These are phyloP conservation scores for Triticum turgidum DNA, from an alignment of 176 grass and related monocot genomes.

Conservation along the genomic window DNA sequence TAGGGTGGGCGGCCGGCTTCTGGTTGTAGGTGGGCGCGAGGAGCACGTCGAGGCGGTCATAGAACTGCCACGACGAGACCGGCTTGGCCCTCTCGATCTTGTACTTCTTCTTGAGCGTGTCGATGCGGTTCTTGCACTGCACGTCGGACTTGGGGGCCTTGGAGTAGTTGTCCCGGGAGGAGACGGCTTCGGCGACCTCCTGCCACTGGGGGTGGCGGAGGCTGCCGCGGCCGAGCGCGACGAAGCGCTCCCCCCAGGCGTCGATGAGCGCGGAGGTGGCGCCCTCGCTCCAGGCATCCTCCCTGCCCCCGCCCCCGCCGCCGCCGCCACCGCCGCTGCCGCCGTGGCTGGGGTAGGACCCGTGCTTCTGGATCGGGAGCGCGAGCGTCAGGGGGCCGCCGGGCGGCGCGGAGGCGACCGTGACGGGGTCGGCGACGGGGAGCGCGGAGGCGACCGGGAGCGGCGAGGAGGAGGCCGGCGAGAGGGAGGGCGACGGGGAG, in stretches of 20 bases:
- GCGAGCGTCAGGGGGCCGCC: slow-evolving; percentile 44
- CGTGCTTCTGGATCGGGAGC: slow-evolving; percentile 75
- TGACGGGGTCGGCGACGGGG: slow-evolving; percentile 44
- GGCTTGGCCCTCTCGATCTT: slow-evolving; percentile 85
- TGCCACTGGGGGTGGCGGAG: slow-evolving; percentile 97
- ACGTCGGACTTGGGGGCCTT: slow-evolving; percentile 75
- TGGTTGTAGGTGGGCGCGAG: slow-evolving; percentile 64
- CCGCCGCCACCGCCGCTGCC: slow-evolving; percentile 28
- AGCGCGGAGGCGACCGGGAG: slow-evolving; percentile 15
- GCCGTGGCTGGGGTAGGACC: slow-evolving; percentile 9
- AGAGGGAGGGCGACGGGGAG: slow-evolving; percentile 13
- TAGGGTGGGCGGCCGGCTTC: slow-evolving; percentile 26
- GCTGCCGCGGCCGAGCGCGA: slow-evolving; percentile 91
- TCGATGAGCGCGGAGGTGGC: slow-evolving; percentile 87
- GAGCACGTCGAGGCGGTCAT: slow-evolving; percentile 65
- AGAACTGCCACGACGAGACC: slow-evolving; percentile 80
- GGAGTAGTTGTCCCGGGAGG: slow-evolving; percentile 77
- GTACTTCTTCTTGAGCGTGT: slow-evolving; percentile 99
- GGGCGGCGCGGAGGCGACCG: slow-evolving; percentile 49
- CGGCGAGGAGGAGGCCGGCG: background rate
- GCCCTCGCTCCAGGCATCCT: slow-evolving; percentile 98
- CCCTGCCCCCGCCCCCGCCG: slow-evolving; percentile 58
- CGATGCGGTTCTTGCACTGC: slow-evolving; percentile 99
- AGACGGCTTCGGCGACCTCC: slow-evolving; percentile 94
- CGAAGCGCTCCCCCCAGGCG: slow-evolving; percentile 90